Evolutionary conservation across 768 basidiomycete species (phyloP).

Genomic region (Mrakia gelida): DNA sequence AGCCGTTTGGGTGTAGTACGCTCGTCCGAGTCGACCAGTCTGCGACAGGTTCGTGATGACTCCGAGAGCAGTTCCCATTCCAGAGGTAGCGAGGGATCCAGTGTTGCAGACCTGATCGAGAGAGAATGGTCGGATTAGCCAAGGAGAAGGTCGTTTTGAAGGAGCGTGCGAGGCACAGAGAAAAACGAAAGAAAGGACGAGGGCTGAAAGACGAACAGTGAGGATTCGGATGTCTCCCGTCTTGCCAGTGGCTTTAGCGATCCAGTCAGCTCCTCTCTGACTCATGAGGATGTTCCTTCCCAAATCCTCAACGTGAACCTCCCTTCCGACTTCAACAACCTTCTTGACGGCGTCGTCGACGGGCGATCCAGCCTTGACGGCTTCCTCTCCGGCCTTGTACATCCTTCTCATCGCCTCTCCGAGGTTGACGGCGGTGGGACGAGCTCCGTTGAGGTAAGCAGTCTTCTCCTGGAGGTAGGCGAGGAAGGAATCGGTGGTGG

Average conservation of each 20-base stretch:
- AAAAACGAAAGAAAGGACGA: background rate
- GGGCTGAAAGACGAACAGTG: slow-evolving; percentile 17
- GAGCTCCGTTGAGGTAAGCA: slow-evolving; percentile 71
- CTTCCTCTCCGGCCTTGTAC: slow-evolving; percentile 43
- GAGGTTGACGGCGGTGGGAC: slow-evolving; percentile 97
- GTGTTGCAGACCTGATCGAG: slow-evolving; percentile 75
- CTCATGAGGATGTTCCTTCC: slow-evolving; percentile 82
- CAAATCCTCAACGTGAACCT: slow-evolving; percentile 79
- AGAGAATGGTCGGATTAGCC: background rate
- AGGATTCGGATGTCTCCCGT: slow-evolving; percentile 37
- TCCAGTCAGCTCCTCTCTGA: slow-evolving; percentile 79
- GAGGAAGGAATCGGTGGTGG: slow-evolving; percentile 54
- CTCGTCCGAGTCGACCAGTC: slow-evolving; percentile 66
- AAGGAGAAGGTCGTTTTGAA: too few species aligned
- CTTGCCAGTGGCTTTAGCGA: slow-evolving; percentile 49
- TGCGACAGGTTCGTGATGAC: slow-evolving; percentile 87
- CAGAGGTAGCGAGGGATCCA: slow-evolving; percentile 91
- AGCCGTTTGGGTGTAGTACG: slow-evolving; percentile 89
- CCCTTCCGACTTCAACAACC: slow-evolving; percentile 65
- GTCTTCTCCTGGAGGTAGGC: slow-evolving; percentile 58
- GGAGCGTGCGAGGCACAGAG: background rate
- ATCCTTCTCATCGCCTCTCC: slow-evolving; percentile 77
- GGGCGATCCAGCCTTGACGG: slow-evolving; percentile 23
- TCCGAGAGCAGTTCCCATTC: slow-evolving; percentile 91
- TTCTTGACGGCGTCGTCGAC: slow-evolving; percentile 48